Base-by-base conservation (phyloP, 768 basidiomycete genomes). In the Calocybe gangraenosa region DNA sequence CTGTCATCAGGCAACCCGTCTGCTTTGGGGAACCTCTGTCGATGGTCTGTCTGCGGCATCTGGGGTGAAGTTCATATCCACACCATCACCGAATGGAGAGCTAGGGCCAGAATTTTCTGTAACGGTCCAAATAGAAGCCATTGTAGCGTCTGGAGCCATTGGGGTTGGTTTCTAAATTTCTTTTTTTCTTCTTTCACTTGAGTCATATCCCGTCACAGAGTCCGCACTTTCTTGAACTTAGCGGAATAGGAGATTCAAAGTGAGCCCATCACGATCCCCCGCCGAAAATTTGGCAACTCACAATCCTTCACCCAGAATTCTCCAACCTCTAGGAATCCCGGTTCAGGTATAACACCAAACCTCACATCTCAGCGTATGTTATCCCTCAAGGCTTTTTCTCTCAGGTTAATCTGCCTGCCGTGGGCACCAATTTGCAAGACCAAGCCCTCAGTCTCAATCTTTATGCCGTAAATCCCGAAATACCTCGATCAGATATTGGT, bases 361-460 rank as follows among this genome's bases (percentile, higher is more conserved):
- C 10, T 40, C 3, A 2, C 7, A 13, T 7, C 11, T 33, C 14
- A n/a, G n/a, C n/a, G n/a, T 22, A 8, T 28, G 6, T 28, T 28
- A 11, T 28, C 25, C 25, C 6, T 28, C 11, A 11, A 28, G 6
- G 11, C 25, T 28, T 6, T 19, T 13, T 8, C 15, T 21, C 6
- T 15, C 14, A 52, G 51, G 47, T 52, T 14, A 38, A 52, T 14
- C 28, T 52, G 13, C 51, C 51, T 17, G 44, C 51, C 20, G 48
- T 52, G 7, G 51, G 51, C 7, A 52, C 51, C 21, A 52, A 52
- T 37, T 39, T 52, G 13, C 51, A 52, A 44, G 51, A 52, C n/a
- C 51, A 52, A 28, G 44, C 47, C 7, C 41, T 47, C 19, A 46
- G 46, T 20, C 7, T 38, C 5, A 31, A 25, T 3, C 11, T 10